Percentiles rank a stretch among this genome's conserved stretches.
Conservation (phyloP, 148 eudicot species). For the Polygonum maritimum region DNA sequence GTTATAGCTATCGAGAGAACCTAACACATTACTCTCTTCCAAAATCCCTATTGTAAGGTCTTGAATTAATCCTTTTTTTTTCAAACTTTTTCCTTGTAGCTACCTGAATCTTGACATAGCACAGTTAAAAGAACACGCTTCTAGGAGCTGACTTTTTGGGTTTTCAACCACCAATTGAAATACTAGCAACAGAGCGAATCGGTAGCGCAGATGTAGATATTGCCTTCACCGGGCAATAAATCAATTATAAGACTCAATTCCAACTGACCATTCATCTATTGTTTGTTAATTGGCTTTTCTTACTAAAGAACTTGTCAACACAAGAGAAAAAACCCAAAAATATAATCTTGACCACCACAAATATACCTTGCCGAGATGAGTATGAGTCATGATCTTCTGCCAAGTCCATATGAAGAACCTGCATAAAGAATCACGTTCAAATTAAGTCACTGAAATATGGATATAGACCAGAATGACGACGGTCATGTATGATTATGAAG, state of each 20-base stretch:
- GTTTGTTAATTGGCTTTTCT: neutral
- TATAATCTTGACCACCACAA: neutral
- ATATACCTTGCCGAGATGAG: constrained; percentile 37
- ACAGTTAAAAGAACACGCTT: neutral
- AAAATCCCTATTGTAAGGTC: neutral
- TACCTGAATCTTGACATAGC: neutral
- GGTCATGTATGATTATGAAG: neutral
- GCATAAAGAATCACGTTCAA: constrained; percentile 14
- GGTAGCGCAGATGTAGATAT: neutral
- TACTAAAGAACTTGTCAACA: neutral
- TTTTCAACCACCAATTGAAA: neutral
- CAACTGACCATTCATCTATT: neutral
- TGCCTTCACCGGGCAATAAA: neutral
- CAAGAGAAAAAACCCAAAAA: neutral
- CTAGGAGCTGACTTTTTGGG: neutral
- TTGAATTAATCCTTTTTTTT: neutral
- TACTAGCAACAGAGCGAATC: neutral
- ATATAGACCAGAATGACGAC: neutral
- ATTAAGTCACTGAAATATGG: neutral
- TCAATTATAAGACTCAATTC: neutral
- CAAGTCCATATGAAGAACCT: constrained; percentile 90
- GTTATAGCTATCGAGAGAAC: neutral
- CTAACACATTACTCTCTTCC: neutral
- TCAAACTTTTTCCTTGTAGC: neutral
- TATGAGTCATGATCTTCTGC: constrained; percentile 44